phyloP scores from a whole-genome alignment of 2,329 filamentous ascomycete genomes.

The Trichoderma asperellum region DNA sequence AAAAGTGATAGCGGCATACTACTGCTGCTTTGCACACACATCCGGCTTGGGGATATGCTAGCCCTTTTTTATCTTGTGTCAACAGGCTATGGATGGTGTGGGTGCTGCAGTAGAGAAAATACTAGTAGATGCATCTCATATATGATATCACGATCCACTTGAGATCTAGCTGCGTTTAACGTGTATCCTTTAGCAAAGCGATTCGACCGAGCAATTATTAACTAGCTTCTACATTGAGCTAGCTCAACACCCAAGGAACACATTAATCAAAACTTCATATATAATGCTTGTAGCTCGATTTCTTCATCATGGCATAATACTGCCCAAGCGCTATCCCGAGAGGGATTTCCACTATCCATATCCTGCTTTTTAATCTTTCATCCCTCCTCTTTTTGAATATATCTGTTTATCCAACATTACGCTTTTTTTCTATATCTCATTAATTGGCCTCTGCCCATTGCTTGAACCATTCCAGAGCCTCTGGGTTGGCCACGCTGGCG shows the following conservation, averaged over 20 bases:
- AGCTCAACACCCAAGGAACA: neutral
- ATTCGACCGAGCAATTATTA: neutral
- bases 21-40: neutral
- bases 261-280: neutral
- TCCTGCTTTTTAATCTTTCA: neutral
- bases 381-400: neutral
- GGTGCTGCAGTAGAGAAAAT: neutral
- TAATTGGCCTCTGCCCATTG: constrained; percentile 68
- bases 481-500: constrained; percentile 90
- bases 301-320: constrained; percentile 3
- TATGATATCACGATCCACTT: neutral
- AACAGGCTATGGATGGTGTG: neutral
- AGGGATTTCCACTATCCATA: neutral
- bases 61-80: neutral
- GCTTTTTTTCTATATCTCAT: neutral
- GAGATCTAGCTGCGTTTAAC: neutral
- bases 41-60: neutral
- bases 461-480: constrained; percentile 85
- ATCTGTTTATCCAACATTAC: neutral
- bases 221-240: neutral
- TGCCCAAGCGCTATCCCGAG: neutral
- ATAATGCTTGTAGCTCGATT: neutral
- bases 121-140: neutral
- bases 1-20: neutral
- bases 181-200: neutral